Evolutionary conservation across 176 grass and related monocot genomes (phyloP), one percentile per base, ranked within the genome.

Genomic region (Tillandsia leiboldiana): DNA sequence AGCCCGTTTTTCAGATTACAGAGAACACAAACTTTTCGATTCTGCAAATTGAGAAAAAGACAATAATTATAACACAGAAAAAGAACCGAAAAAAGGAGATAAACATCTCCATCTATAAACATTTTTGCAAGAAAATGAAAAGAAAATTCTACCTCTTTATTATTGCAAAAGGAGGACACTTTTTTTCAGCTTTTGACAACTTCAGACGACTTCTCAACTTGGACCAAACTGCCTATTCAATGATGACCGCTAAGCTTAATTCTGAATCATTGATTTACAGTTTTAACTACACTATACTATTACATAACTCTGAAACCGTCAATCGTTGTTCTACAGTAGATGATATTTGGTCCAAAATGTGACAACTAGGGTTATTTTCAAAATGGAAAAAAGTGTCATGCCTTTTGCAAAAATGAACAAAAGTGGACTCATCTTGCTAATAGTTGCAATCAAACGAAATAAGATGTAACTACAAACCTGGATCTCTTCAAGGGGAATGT

Each of bases 1-100:
- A 53, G 89, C 87, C 56, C 94, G 0, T 87, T 89, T 67, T 99
- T 99, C 77, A 93, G 69, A 84, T 99, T 99, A 70, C 94, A 99
- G 64, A 93, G 77, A 18, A 99, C 89, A 14, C 94, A 93, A 3
- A 90, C 87, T 74, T 83, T 93, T 61, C 77, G 82, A 68, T 81
- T 78, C 89, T 97, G 84, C 66, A 48, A 47, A 70, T 71, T 20
- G 22, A 27, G 53, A 78, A 29, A 29, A 64, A n/a, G 72, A 53
- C 9, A 80, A 14, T 61, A 59, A 78, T 33, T 20, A 47, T 12
- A 78, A 70, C 50, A 17, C 3, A 5, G 65, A 78, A 18, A 47
- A 75, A 48, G 51, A 72, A 18, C 22, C 18, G 17, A 20, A 8
- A 61, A 61, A 20, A 2, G 15, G 15, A 59, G 13, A 42, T 8